Conservation (phyloP, 1,139 yeast genomes). For the Pichia sp. region DNA sequence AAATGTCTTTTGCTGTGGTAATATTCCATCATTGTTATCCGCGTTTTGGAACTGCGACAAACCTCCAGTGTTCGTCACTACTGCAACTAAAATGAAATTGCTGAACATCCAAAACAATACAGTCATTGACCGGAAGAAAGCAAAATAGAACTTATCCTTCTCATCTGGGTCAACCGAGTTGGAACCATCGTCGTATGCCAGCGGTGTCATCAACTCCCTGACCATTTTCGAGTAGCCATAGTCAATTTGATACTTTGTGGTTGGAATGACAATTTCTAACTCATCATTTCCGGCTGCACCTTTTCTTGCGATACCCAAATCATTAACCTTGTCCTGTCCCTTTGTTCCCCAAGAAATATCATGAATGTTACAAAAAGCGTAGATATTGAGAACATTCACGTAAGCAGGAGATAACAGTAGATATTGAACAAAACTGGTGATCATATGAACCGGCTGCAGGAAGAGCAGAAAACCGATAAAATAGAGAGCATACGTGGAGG, state of each 20-base stretch:
- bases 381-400: conserved; percentile 71
- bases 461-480: conserved; percentile 67
- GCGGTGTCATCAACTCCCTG: conserved; percentile 32
- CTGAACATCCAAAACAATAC: conserved; percentile 75
- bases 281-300: conserved; percentile 30
- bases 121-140: conserved; percentile 68
- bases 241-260: conserved; percentile 55
- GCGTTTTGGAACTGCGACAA: conserved; percentile 28
- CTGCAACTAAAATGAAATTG: conserved; percentile 57
- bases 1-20: conserved; percentile 23
- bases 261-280: conserved; percentile 67
- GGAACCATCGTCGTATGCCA: not conserved
- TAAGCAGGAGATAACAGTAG: conserved; percentile 67
- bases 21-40: conserved; percentile 14
- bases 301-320: conserved; percentile 61
- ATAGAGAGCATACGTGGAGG: conserved; percentile 79
- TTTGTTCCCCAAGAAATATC: conserved; percentile 89
- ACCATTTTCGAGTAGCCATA: conserved; percentile 47
- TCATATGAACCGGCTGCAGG: conserved; percentile 75
- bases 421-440: conserved; percentile 67
- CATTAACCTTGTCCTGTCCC: conserved; percentile 56
- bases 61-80: conserved; percentile 68
- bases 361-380: conserved; percentile 80
- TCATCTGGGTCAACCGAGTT: conserved; percentile 20
- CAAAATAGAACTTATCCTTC: conserved; percentile 58